A percentile compares a stretch with the other conserved stretches of the same genome.
phyloP scores from a whole-genome alignment of 2,329 filamentous ascomycete species.

The Trichoderma gracile region DNA sequence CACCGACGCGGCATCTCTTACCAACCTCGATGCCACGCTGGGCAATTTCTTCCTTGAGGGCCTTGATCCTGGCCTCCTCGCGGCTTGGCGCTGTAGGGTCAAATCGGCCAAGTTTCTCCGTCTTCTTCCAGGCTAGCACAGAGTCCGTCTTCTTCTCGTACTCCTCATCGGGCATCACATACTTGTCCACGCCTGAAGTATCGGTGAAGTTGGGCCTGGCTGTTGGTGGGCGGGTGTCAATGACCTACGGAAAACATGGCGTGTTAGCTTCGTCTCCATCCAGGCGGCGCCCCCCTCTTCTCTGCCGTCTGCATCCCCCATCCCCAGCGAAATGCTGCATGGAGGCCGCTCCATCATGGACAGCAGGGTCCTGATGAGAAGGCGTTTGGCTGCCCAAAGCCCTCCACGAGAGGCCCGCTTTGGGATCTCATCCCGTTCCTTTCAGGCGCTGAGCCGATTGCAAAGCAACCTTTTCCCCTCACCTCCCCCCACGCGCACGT shows the following conservation, averaged over 20 bases:
- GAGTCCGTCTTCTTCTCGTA: conserved; percentile 87
- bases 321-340: conserved; percentile 21
- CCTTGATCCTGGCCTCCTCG: conserved; percentile 70
- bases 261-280: conserved; percentile 35
- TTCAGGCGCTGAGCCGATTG: conserved; percentile 15
- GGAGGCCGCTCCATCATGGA: neutral
- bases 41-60: conserved; percentile 68
- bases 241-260: conserved; percentile 57
- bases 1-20: conserved; percentile 64
- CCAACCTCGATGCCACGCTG: conserved; percentile 66
- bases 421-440: conserved; percentile 14
- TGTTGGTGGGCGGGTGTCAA: conserved; percentile 74
- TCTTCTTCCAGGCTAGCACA: conserved; percentile 92
- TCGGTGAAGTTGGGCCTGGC: conserved; percentile 80
- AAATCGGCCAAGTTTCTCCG: conserved; percentile 94
- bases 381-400: conserved; percentile 23
- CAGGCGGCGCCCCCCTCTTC: conserved; percentile 5
- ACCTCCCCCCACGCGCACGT: neutral
- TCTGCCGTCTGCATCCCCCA: conserved; percentile 14
- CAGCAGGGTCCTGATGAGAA: conserved; percentile 14
- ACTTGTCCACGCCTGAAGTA: conserved; percentile 81
- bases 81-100: conserved; percentile 78
- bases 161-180: conserved; percentile 79
- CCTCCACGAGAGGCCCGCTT: conserved; percentile 9
- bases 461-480: neutral